Conservation (phyloP, 139 green algal species). For the Chlorella sp. region DNA sequence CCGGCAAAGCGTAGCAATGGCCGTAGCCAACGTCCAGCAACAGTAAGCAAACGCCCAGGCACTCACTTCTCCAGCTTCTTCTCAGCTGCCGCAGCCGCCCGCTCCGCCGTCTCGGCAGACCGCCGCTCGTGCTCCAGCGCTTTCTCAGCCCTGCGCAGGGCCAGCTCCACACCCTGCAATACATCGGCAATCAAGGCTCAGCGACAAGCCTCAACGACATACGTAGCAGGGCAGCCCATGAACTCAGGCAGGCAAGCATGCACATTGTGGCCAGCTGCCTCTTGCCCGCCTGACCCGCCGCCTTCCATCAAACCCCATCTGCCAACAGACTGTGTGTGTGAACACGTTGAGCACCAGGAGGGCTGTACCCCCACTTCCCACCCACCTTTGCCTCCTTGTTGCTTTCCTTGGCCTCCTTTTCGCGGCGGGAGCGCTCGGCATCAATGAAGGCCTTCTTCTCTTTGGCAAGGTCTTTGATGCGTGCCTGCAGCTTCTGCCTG, state of each 20-base stretch:
- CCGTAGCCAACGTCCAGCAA: background rate
- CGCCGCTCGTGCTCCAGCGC: conserved; percentile 10
- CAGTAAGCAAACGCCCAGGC: background rate
- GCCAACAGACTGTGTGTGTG: too few relatives aligned
- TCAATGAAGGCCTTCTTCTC: conserved; percentile 37
- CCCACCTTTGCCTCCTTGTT: conserved; percentile 25
- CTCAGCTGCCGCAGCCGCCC: conserved; percentile 15
- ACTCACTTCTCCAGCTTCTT: conserved; percentile 39
- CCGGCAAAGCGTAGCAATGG: too few relatives aligned
- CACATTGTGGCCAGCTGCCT: too few relatives aligned
- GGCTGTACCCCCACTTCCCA: background rate
- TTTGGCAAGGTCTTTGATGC: conserved; percentile 40
- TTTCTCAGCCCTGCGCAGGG: conserved; percentile 7
- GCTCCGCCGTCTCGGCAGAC: conserved; percentile 12
- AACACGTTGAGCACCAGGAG: background rate
- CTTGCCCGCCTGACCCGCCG: too few relatives aligned
- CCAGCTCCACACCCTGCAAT: conserved; percentile 7
- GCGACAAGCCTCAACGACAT: too few relatives aligned
- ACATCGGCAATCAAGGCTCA: background rate
- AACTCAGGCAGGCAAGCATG: too few relatives aligned
- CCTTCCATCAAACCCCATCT: too few relatives aligned
- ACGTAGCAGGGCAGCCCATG: background rate
- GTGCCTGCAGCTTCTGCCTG: conserved; percentile 47
- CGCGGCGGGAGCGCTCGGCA: conserved; percentile 10
- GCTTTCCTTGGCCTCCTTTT: background rate